These are phyloP conservation scores for Penicillium manginii DNA, from an alignment of 495 filamentous ascomycete species.

Conservation along the genomic window DNA sequence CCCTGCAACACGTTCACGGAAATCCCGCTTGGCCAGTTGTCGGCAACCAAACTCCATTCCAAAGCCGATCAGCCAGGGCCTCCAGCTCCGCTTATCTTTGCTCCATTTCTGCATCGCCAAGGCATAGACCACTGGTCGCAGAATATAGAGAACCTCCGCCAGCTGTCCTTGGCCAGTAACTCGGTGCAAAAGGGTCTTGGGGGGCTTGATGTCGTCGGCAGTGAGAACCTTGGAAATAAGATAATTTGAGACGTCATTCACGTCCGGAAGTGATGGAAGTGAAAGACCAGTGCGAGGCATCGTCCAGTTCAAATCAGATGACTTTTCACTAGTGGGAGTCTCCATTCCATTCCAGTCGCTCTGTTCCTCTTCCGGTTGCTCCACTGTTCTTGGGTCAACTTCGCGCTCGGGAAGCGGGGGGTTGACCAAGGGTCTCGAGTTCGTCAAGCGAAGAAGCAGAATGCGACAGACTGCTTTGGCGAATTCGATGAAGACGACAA, in stretches of 20 bases:
- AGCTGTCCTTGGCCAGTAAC: slow-evolving; percentile 68
- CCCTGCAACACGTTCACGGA: slow-evolving; percentile 65
- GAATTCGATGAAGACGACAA: slow-evolving; percentile 83
- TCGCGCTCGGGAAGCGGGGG: slow-evolving; percentile 89
- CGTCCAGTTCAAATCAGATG: slow-evolving; percentile 67
- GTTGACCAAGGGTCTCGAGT: slow-evolving; percentile 79
- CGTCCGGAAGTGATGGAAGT: slow-evolving; percentile 78
- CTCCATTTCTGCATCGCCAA: slow-evolving; percentile 74
- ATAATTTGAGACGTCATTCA: slow-evolving; percentile 79
- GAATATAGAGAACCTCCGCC: slow-evolving; percentile 87
- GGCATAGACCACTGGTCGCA: slow-evolving; percentile 88
- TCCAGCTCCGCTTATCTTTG: slow-evolving; percentile 69
- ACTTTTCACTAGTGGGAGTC: slow-evolving; percentile 49
- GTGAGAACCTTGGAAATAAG: slow-evolving; percentile 90
- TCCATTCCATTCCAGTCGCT: slow-evolving; percentile 52
- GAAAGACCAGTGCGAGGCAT: slow-evolving; percentile 92
- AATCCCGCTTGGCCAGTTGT: slow-evolving; percentile 76
- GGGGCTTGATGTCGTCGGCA: slow-evolving; percentile 93
- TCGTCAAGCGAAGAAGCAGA: slow-evolving; percentile 80
- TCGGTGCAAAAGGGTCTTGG: slow-evolving; percentile 78
- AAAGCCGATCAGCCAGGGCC: slow-evolving; percentile 88
- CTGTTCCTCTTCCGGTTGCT: slow-evolving; percentile 52
- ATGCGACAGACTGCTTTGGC: slow-evolving; percentile 87
- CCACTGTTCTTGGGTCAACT: slow-evolving; percentile 63
- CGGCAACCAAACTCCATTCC: slow-evolving; percentile 85